phyloP scores from a whole-genome alignment of 2,329 filamentous ascomycete species.

The Davidsoniella neocaledoniae region DNA sequence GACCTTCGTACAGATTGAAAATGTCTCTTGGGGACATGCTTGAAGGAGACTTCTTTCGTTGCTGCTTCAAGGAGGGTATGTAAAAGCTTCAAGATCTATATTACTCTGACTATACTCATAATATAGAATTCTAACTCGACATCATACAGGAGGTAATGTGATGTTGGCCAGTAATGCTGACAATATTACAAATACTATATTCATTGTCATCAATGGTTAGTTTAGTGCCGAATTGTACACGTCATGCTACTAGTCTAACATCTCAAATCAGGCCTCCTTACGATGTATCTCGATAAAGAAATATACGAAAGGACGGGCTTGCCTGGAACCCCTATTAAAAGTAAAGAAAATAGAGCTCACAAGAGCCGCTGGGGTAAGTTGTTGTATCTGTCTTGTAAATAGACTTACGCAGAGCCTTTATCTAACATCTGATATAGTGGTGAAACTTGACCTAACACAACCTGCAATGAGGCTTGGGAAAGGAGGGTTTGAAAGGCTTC shows the following conservation, averaged over 20 bases:
- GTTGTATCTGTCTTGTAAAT: neutral
- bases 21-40: slow-evolving; percentile 60
- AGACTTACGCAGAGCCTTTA: too few species aligned
- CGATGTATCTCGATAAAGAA: slow-evolving; percentile 63
- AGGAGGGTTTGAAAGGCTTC: slow-evolving; percentile 61
- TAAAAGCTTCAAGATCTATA: neutral
- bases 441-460: slow-evolving; percentile 58
- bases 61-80: slow-evolving; percentile 65
- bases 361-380: slow-evolving; percentile 58
- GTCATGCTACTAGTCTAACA: neutral
- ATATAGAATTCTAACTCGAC: too few species aligned
- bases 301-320: slow-evolving; percentile 72
- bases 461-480: slow-evolving; percentile 70
- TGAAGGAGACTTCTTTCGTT: slow-evolving; percentile 59
- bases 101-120: neutral
- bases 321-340: slow-evolving; percentile 48
- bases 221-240: neutral
- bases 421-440: slow-evolving; percentile 33
- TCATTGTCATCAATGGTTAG: slow-evolving; percentile 51
- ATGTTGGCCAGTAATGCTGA: slow-evolving; percentile 31
- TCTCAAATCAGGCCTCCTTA: slow-evolving; percentile 42
- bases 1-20: slow-evolving; percentile 32
- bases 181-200: slow-evolving; percentile 41
- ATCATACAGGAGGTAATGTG: slow-evolving; percentile 54
- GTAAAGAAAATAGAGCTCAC: slow-evolving; percentile 38